Evolutionary conservation across 2,329 filamentous ascomycete genomes (phyloP), one percentile per base, ranked within the genome.

Genomic region (Fulvia fulva): DNA sequence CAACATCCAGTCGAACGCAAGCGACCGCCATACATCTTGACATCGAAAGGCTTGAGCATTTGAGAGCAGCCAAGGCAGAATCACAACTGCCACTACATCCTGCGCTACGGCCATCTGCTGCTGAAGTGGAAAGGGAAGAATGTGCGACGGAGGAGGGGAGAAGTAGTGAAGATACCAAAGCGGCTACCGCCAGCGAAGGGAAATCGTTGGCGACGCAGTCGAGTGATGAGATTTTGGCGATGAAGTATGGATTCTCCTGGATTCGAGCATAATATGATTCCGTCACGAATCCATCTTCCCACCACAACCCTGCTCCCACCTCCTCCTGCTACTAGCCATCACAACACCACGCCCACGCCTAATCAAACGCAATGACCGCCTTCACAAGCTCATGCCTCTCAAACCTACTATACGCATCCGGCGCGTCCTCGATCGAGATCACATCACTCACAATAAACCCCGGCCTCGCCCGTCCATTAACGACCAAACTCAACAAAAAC

Each of bases 371-470:
- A 50, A 50, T n/a, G 25, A 50, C 22, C 16, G 19, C 32, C 34
- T 9, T 45, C 21, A 23, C 28, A 21, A 23, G n/a, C 53, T 26
- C 26, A 45, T 41, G 26, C 46, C 25, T 28, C 53, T 28, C 22
- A 30, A 45, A 5, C 53, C 19, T 11, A 1, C n/a, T 19, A 16
- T 34, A 62, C 30, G 57, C 51, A 11, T 59, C 60, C 25, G 57
- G 57, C 0, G 51, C 57, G 7, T 62, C 54, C 32, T 62, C 57
- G 32, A 59, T 55, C 19, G 26, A 43, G n/a, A 59, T 53, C 1
- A 52, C 54, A 37, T 62, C 57, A 21, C 46, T 52, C 6, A 62
- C 57, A 14, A 62, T 41, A 25, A 55, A 53, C 0, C 57, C 54
- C 8, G 60, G 53, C 1, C 21, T 52, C 5, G 60, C 60, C 26